Evolutionary conservation across 2,329 filamentous ascomycete species (phyloP).

Genomic region (Cladosporium sp.): DNA sequence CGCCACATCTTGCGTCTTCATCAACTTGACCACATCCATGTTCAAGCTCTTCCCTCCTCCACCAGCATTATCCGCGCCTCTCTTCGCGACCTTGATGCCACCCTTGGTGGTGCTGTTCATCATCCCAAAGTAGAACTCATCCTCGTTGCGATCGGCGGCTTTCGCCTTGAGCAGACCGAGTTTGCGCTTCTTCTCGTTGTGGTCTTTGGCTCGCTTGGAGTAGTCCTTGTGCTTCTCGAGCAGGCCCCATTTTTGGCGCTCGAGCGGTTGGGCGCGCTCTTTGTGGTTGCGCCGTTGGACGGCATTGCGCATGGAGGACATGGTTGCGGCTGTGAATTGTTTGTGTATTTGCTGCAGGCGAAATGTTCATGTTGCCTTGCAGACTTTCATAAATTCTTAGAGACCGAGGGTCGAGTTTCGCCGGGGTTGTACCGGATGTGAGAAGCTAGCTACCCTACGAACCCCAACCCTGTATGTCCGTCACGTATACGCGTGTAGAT

Average conservation of each 20-base stretch:
- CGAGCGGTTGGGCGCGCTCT: slow-evolving; percentile 83
- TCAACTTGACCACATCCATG: slow-evolving; percentile 61
- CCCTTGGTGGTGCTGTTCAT: slow-evolving; percentile 55
- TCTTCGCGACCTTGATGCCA: slow-evolving; percentile 47
- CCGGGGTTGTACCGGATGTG: background rate
- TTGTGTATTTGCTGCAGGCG: background rate
- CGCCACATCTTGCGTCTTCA: slow-evolving; percentile 67
- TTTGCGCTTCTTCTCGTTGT: slow-evolving; percentile 63
- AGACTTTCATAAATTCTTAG: slow-evolving; percentile 10
- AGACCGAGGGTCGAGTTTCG: background rate
- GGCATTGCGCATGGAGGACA: slow-evolving; percentile 63
- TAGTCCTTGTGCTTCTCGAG: slow-evolving; percentile 94
- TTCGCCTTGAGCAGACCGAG: slow-evolving; percentile 62
- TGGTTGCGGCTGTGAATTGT: slow-evolving; percentile 30
- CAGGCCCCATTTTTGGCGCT: slow-evolving; percentile 83
- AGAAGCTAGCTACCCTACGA: background rate
- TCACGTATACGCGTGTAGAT: background rate
- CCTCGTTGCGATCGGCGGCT: slow-evolving; percentile 62
- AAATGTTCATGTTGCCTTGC: background rate
- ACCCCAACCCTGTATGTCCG: background rate
- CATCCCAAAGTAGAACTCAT: slow-evolving; percentile 69
- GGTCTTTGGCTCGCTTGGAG: slow-evolving; percentile 65
- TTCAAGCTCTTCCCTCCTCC: slow-evolving; percentile 45
- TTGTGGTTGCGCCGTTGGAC: slow-evolving; percentile 82
- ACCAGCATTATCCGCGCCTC: slow-evolving; percentile 45